Evolutionary conservation across 495 filamentous ascomycete genomes (phyloP), one percentile per base, ranked within the genome.

Genomic region (Daldinia decipiens): DNA sequence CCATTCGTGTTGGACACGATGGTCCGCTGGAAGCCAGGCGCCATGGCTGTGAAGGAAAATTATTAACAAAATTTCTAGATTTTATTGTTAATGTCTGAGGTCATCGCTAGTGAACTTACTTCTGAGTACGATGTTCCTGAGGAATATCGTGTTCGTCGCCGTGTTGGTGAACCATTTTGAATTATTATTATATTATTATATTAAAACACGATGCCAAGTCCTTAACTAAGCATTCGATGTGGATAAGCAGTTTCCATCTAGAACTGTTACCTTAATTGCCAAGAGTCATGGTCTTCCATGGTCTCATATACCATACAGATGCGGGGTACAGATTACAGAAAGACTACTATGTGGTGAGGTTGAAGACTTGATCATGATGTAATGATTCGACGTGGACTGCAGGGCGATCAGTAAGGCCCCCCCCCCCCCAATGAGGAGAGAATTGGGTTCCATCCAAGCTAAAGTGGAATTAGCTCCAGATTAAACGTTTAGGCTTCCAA

Each of bases 11-110:
- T 85, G 81, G 17, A 87, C 70, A 21, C 84, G 84, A 66, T 84
- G 78, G 74, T 88, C 86, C 0, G 79, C 74, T 1, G 86, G 85
- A 13, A 87, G 79, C 86, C 86, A 88, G 45, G 63, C 69, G 7
- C 86, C 86, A 31, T 72, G 76, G 43, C 85, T 86, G n/a, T 8
- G 12, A 21, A 38, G 12, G 1, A 11, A 29, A 17, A 50, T 78
- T 66, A 70, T 51, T 51, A 34, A 6, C 29, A 54, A 54, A n/a
- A 38, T 15, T 24, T 3, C 17, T 24, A 11, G 21, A 11, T 47
- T 21, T 12, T 47, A 24, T 3, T 13, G 21, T 11, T 11, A 9
- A 12, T 1, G 12, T n/a, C 27, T 38, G 21, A 31, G 29, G 11
- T 8, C 12, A 31, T 61, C 5, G 3, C 7, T 56, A n/a, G 29